A percentile compares a stretch with the other conserved stretches of the same genome.
phyloP scores from a whole-genome alignment of 305 asterid genomes.

The Fraxinus velutina region DNA sequence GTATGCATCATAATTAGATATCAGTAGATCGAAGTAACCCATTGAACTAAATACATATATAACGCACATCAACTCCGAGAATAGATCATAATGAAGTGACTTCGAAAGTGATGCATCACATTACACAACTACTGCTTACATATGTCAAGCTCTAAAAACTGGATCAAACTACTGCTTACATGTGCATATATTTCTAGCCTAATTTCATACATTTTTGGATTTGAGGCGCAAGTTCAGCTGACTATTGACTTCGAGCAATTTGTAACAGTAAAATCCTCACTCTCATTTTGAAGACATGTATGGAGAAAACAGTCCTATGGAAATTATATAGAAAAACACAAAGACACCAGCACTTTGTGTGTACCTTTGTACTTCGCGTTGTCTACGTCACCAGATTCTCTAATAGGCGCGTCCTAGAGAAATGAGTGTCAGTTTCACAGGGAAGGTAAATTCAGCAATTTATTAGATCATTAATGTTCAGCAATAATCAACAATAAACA shows the following conservation, averaged over 20 bases:
- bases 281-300: neutral
- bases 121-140: neutral
- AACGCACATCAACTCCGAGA: neutral
- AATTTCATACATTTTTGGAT: neutral
- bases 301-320: neutral
- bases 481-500: conserved; percentile 10
- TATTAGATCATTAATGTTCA: conserved; percentile 21
- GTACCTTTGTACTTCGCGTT: conserved; percentile 76
- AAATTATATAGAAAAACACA: neutral
- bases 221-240: neutral
- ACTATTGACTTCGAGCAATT: neutral
- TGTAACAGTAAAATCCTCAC: neutral
- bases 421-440: conserved; percentile 22
- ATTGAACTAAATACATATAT: neutral
- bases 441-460: conserved; percentile 27
- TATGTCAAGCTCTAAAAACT: neutral
- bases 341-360: neutral
- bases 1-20: neutral
- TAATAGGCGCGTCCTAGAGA: conserved; percentile 86
- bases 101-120: neutral
- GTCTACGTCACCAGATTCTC: conserved; percentile 87
- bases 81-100: neutral
- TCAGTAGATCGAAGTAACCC: neutral
- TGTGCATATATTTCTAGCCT: neutral
- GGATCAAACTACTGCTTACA: neutral